Evolutionary conservation across 148 eudicot species (phyloP), one percentile per base, ranked within the genome.

Genomic region (Linanthus parryae): DNA sequence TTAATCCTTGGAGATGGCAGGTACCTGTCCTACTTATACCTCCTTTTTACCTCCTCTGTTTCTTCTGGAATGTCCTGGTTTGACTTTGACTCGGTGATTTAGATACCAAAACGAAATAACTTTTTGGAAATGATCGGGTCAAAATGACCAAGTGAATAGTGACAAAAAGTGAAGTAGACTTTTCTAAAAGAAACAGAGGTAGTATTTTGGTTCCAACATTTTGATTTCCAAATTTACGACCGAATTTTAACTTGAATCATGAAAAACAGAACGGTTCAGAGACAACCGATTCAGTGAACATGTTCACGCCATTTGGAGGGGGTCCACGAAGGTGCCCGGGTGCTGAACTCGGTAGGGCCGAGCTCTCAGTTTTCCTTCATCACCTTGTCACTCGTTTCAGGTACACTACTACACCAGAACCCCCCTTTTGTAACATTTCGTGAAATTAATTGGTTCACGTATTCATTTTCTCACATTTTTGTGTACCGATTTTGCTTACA

Each of bases 1-100:
- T 94, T 66, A 73, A 82, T 56, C 99, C 99, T 0, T 94, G 99
- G 99, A 82, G 99, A 63, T 94, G 99, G 99, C 95, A 84, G 95
- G 95, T 82, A 36, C 55, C 14, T 45, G 23, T 4, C 41, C n/a
- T 17, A 0, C 17, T 0, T 22, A 7, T 15, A 16, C 35, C 43
- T 43, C 33, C 26, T 7, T 44, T n/a, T n/a, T n/a, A n/a, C n/a
- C n/a, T n/a, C n/a, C n/a, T n/a, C n/a, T n/a, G n/a, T n/a, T n/a
- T n/a, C n/a, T n/a, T n/a, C n/a, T n/a, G n/a, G n/a, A n/a, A n/a
- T n/a, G n/a, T n/a, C n/a, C n/a, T n/a, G n/a, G n/a, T n/a, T n/a
- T n/a, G n/a, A n/a, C n/a, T n/a, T n/a, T n/a, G n/a, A n/a, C n/a
- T n/a, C n/a, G n/a, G n/a, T n/a, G n/a, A n/a, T n/a, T n/a, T n/a